Base-by-base conservation (phyloP, 345 rosid species). In the Turnera subulata region DNA sequence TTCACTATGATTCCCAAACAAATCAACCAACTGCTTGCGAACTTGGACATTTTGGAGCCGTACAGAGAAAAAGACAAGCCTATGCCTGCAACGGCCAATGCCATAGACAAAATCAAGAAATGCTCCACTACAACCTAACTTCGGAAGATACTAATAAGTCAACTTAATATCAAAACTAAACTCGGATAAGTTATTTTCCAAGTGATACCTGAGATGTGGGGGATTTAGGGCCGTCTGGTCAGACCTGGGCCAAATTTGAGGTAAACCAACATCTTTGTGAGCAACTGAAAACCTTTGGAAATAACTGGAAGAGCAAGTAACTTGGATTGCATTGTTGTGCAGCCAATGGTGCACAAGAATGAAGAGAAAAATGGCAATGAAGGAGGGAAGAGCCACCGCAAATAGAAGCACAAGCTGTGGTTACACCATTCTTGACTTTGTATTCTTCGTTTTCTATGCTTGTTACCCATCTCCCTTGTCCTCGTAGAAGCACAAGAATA, bases 161-260 rank as follows among this genome's bases (percentile, higher is more conserved):
- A 10, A 11, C n/a, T 40, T 40, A 10, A 12, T 48, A 6, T 14
- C 24, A 11, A 22, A 13, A 1, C 15, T 22, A 8, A 29, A 29
- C 8, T 29, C 8, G 8, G 35, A 29, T 3, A 8, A 29, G 8
- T 8, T 29, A 29, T 29, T 4, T 25, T 23, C 19, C 12, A 42
- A 17, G 6, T 9, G 44, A 0, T 38, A 29, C 79, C 77, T 71
- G 65, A 62, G 29, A 38, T 45, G 51, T 7, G 78, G 83, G 29
- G 80, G 77, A 44, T 17, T 74, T 54, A 74, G 50, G 25, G 59
- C 40, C 2, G 51, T 23, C 62, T 52, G 54, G 22, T 55, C 46
- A 22, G 65, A 57, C 44, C 78, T 69, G 16, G 77, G 78, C 83
- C 83, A 75, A 57, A 79, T 68, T 49, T 75, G 83, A 13, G 80